phyloP scores from a whole-genome alignment of 805 yeast species.

The Candida orba region DNA sequence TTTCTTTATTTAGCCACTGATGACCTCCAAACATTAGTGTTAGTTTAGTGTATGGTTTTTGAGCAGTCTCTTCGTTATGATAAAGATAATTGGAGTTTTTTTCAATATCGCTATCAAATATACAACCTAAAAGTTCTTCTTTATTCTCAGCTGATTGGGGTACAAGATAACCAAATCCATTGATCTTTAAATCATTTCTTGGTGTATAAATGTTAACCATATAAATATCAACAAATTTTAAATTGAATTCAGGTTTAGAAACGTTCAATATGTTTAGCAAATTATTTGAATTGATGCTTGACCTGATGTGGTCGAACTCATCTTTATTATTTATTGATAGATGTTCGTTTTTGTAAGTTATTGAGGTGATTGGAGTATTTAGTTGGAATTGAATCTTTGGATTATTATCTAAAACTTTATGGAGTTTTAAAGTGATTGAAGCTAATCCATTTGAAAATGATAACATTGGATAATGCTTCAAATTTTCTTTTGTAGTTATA shows the following conservation, averaged over 20 bases:
- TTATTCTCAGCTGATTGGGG: slow-evolving; percentile 47
- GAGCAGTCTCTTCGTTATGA: slow-evolving; percentile 8
- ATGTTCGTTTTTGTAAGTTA: not conserved
- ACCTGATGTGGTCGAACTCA: slow-evolving; percentile 48
- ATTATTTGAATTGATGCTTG: slow-evolving; percentile 44
- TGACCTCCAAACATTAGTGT: slow-evolving; percentile 94
- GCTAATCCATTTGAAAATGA: slow-evolving; percentile 51
- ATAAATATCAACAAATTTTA: slow-evolving; percentile 36
- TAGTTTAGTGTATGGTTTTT: slow-evolving; percentile 49
- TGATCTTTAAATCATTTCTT: slow-evolving; percentile 32
- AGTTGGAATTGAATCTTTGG: slow-evolving; percentile 36
- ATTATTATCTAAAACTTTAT: slow-evolving; percentile 28
- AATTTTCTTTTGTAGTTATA: slow-evolving; percentile 24
- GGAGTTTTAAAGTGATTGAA: slow-evolving; percentile 39
- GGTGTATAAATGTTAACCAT: slow-evolving; percentile 65
- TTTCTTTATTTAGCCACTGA: slow-evolving; percentile 4
- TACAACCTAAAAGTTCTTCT: slow-evolving; percentile 69
- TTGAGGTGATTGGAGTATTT: slow-evolving; percentile 18
- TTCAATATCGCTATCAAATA: slow-evolving; percentile 84
- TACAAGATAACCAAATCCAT: slow-evolving; percentile 85
- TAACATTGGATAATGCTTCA: slow-evolving; percentile 57
- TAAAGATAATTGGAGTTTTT: slow-evolving; percentile 36
- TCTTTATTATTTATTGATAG: slow-evolving; percentile 3
- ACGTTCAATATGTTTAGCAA: slow-evolving; percentile 23
- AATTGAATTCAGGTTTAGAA: slow-evolving; percentile 6